phyloP scores from a whole-genome alignment of 2,329 filamentous ascomycete genomes.

The Scopulariopsis brevicaulis region DNA sequence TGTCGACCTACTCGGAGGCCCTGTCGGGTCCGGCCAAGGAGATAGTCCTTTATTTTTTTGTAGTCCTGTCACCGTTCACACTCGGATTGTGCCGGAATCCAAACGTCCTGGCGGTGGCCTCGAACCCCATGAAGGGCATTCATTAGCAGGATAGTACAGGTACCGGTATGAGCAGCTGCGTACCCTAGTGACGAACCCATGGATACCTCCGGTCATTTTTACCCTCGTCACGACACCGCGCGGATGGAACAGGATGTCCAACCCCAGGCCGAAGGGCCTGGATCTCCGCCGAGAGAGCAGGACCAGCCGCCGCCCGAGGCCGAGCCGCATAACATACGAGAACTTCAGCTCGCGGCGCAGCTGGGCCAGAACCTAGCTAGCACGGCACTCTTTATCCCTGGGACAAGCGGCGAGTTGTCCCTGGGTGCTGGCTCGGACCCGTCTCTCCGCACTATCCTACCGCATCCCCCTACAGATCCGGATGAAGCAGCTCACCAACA shows the following conservation, averaged over 20 bases:
- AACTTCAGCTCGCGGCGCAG: constrained; percentile 47
- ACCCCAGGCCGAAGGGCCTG: not conserved
- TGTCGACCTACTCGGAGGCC: not conserved
- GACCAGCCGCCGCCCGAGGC: not conserved
- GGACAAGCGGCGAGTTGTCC: constrained; percentile 29
- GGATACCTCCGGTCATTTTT: constrained; percentile 1
- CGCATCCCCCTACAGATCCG: constrained; percentile 24
- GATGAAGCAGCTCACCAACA: not conserved
- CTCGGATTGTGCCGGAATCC: not conserved
- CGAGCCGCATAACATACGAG: constrained; percentile 17
- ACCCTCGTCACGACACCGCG: not conserved
- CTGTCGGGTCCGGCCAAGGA: not conserved
- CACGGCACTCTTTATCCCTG: constrained; percentile 31
- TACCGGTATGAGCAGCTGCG: not conserved
- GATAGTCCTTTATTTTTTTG: not conserved
- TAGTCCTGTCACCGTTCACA: not conserved
- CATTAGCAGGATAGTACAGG: not conserved
- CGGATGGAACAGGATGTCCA: constrained; percentile 2
- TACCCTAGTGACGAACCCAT: not conserved
- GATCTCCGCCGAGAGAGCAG: constrained; percentile 1
- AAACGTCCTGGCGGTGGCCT: not conserved
- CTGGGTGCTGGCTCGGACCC: constrained; percentile 22
- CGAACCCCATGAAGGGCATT: not conserved
- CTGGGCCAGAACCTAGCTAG: constrained; percentile 41
- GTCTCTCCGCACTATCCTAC: constrained; percentile 29